These are phyloP conservation scores for Neonectria punicea DNA, from an alignment of 2,329 filamentous ascomycete genomes.

Conservation along the genomic window DNA sequence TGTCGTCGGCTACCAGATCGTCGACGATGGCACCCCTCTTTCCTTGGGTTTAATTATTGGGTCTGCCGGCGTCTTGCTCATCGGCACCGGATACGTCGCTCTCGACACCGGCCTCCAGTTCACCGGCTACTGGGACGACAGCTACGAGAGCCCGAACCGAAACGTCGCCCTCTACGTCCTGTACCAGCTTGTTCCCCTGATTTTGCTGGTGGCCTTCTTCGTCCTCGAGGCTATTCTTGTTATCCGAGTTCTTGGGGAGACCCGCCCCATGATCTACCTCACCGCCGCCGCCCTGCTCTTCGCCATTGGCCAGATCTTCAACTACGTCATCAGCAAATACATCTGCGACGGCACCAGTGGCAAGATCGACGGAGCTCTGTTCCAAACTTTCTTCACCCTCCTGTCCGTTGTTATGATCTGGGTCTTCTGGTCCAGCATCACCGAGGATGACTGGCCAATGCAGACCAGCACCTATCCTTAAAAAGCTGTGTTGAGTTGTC, in stretches of 20 bases:
- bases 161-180: conserved; percentile 92
- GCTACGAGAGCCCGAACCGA: conserved; percentile 73
- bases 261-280: conserved; percentile 92
- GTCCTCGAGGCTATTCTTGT: conserved; percentile 86
- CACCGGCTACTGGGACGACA: conserved; percentile 80
- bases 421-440: conserved; percentile 99
- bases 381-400: conserved; percentile 92
- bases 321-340: conserved; percentile 91
- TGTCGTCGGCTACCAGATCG: conserved; percentile 88
- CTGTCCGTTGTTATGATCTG: conserved; percentile 85
- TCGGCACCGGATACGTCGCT: conserved; percentile 95
- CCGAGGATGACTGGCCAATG: conserved; percentile 95
- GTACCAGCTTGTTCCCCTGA: conserved; percentile 87
- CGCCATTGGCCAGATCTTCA: conserved; percentile 92
- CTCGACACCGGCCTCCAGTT: conserved; percentile 91
- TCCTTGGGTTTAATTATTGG: conserved; percentile 79
- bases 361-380: conserved; percentile 92
- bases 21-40: conserved; percentile 91
- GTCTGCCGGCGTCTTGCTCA: conserved; percentile 78
- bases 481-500: conserved; percentile 27
- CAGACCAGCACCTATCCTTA: conserved; percentile 56
- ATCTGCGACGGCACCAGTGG: conserved; percentile 86
- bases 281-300: conserved; percentile 80
- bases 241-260: conserved; percentile 85
- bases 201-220: conserved; percentile 91